Percentiles rank a stretch among this genome's conserved stretches.
phyloP scores from a whole-genome alignment of 2,329 filamentous ascomycete species.

The Helicocarpus griseus region DNA sequence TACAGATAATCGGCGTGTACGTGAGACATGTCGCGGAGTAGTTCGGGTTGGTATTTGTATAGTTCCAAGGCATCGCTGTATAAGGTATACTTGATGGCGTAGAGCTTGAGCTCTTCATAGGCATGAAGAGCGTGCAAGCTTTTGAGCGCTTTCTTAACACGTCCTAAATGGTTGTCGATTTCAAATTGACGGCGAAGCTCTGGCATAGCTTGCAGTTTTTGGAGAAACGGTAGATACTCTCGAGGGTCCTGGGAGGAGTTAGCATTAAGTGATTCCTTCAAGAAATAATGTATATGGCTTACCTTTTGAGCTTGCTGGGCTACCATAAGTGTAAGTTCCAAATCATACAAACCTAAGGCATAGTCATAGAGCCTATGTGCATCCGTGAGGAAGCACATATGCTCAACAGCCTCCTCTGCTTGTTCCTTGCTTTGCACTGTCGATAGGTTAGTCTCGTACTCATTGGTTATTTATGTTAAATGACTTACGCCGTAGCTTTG shows the following conservation, averaged over 20 bases:
- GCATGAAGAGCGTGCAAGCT: slow-evolving; percentile 64
- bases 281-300: slow-evolving; percentile 10
- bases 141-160: slow-evolving; percentile 63
- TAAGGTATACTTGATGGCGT: slow-evolving; percentile 68
- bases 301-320: slow-evolving; percentile 88
- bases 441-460: slow-evolving; percentile 12
- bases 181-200: slow-evolving; percentile 63
- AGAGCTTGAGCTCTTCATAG: slow-evolving; percentile 69
- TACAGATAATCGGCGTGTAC: slow-evolving; percentile 74
- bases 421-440: slow-evolving; percentile 54
- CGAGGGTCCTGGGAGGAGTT: slow-evolving; percentile 55
- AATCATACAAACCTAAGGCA: slow-evolving; percentile 80
- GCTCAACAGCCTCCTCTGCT: slow-evolving; percentile 82
- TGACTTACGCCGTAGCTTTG: slow-evolving; percentile 49
- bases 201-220: slow-evolving; percentile 67
- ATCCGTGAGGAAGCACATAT: slow-evolving; percentile 95
- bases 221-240: slow-evolving; percentile 92
- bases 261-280: not conserved
- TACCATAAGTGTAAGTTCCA: slow-evolving; percentile 80
- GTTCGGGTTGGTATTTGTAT: slow-evolving; percentile 69
- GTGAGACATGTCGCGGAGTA: slow-evolving; percentile 58
- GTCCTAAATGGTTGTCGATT: slow-evolving; percentile 80
- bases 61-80: slow-evolving; percentile 69
- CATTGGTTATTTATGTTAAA: not conserved
- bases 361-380: slow-evolving; percentile 86